Base-by-base conservation (phyloP, 495 filamentous ascomycete genomes). In the Emericellopsis terricola region DNA sequence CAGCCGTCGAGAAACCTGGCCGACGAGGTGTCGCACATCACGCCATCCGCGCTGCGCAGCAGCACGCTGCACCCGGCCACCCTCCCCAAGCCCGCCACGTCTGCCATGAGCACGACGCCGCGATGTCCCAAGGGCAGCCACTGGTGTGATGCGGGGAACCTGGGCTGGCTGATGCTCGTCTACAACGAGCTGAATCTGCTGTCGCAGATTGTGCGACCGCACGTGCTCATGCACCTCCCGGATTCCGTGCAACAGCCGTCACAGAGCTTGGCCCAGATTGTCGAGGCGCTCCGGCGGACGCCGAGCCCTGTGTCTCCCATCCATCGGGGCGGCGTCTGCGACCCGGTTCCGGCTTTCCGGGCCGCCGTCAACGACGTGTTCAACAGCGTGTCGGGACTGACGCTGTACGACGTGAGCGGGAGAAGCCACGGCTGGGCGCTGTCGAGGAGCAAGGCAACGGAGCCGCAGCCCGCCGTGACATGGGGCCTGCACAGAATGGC, bases 121-220 rank as follows among this genome's bases (percentile, higher is more conserved):
- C 47, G 52, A 7, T 62, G 57, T 38, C 51, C 53, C 6, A 47
- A 46, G 37, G 46, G 47, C 9, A 45, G 43, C 34, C 54, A 49
- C 37, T 33, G 38, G 29, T 62, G 57, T 39, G 57, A 62, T 38
- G 53, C 54, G 0, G 47, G 45, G 16, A 62, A 62, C 37, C 43
- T 62, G 1, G 57, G 57, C 9, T 62, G 56, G 56, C 38, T 56
- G 26, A 51, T 62, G 51, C 46, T 55, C 7, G 41, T 50, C 7
- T 52, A 48, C 36, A 49, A 51, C 39, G 51, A 58, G 27, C 35
- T 59, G 3, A 41, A 42, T 16, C 36, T 62, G 6, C 41, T 62
- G 1, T 31, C 44, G 1, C 34, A 29, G 9, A 39, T 47, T 16
- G 31, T 47, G 16, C 39, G 46, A 18, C 37, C 34, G 14, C 4